Conservation (phyloP, 2,329 filamentous ascomycete species). For the Pseudogymnoascus sp. region DNA sequence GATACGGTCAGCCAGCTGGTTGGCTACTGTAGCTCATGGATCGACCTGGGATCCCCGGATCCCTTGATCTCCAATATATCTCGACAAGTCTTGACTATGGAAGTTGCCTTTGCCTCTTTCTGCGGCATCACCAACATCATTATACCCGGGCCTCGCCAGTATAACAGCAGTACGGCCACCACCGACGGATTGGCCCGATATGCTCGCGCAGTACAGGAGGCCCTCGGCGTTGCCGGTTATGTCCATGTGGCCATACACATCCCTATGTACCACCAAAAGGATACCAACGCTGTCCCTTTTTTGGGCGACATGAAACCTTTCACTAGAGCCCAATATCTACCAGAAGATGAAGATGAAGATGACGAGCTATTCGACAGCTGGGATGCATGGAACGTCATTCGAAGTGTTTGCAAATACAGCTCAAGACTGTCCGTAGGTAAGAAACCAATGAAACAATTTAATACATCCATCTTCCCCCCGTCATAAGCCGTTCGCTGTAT, state of each 20-base stretch:
- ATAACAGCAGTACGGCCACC: slow-evolving; percentile 44
- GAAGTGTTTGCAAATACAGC: slow-evolving; percentile 79
- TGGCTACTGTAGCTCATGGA: slow-evolving; percentile 81
- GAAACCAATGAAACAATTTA: slow-evolving; percentile 32
- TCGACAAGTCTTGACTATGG: slow-evolving; percentile 79
- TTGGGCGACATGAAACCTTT: slow-evolving; percentile 26
- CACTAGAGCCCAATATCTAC: slow-evolving; percentile 22
- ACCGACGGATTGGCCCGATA: slow-evolving; percentile 61
- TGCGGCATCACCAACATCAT: slow-evolving; percentile 81
- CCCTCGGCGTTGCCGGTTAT: slow-evolving; percentile 64
- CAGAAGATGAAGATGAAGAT: slow-evolving; percentile 28
- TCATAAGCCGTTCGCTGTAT: not conserved
- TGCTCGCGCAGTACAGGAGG: slow-evolving; percentile 75
- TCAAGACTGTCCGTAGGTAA: slow-evolving; percentile 74
- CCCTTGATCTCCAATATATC: slow-evolving; percentile 79
- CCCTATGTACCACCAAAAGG: slow-evolving; percentile 70
- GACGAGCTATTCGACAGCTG: slow-evolving; percentile 66
- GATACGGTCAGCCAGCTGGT: slow-evolving; percentile 65
- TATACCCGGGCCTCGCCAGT: slow-evolving; percentile 66
- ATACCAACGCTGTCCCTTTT: slow-evolving; percentile 35
- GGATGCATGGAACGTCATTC: slow-evolving; percentile 90
- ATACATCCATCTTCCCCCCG: slow-evolving; percentile 9
- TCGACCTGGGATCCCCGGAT: slow-evolving; percentile 77
- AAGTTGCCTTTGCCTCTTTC: slow-evolving; percentile 92
- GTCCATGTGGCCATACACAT: slow-evolving; percentile 74